Conservation (phyloP, 768 basidiomycete genomes). For the Lactifluus piperatus region DNA sequence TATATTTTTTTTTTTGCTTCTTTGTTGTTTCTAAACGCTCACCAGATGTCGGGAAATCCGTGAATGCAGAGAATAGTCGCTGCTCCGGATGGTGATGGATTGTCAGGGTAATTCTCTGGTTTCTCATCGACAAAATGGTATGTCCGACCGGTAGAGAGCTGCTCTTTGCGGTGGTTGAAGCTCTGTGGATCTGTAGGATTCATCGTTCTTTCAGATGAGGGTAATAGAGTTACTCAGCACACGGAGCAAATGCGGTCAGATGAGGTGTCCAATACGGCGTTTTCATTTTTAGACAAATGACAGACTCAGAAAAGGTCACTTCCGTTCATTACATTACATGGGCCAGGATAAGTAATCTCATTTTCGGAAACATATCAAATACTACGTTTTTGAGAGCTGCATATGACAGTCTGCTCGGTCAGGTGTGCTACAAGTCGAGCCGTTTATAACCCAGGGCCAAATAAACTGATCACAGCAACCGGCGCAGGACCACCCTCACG, state of each 20-base stretch:
- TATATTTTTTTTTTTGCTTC: neutral
- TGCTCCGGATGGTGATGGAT: constrained; percentile 31
- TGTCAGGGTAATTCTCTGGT: constrained; percentile 35
- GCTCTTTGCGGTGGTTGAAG: constrained; percentile 47
- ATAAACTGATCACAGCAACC: constrained; percentile 62
- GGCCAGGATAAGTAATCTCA: no score
- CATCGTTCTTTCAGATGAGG: no score
- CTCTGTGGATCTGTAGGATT: constrained; percentile 27
- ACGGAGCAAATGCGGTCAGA: neutral
- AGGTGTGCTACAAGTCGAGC: neutral
- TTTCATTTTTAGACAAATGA: no score
- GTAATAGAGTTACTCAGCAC: no score
- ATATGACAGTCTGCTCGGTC: neutral
- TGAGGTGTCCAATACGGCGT: no score
- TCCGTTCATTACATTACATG: no score
- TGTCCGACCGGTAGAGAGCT: constrained; percentile 47
- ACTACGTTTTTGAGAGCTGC: neutral
- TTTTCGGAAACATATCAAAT: neutral
- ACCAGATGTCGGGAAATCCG: constrained; percentile 68
- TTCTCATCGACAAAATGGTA: constrained; percentile 70
- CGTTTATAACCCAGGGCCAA: constrained; percentile 41
- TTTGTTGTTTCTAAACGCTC: neutral
- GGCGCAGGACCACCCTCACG: constrained; percentile 60
- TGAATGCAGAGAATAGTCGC: constrained; percentile 68
- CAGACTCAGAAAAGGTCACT: no score